Evolutionary conservation across 1,284 basidiomycete genomes (phyloP).

Genomic region (Trametes versicolor): DNA sequence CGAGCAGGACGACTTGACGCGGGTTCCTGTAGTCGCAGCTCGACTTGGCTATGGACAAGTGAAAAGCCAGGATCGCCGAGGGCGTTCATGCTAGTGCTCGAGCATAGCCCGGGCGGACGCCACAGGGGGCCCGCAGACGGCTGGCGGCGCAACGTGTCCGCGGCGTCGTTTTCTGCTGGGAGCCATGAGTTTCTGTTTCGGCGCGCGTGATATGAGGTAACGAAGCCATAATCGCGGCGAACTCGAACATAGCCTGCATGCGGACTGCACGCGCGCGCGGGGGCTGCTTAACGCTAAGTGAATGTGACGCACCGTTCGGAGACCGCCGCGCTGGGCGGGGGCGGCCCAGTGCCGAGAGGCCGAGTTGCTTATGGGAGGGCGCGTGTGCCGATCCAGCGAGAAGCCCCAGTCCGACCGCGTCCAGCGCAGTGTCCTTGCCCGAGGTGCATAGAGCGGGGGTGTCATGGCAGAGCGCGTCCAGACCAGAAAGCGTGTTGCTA

Average conservation of each 20-base stretch:
- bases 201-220: slow-evolving; percentile 30
- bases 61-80: slow-evolving; percentile 7
- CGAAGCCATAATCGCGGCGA: background rate
- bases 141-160: slow-evolving; percentile 22
- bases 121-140: slow-evolving; percentile 25
- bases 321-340: slow-evolving; percentile 1
- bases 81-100: slow-evolving; percentile 17
- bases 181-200: slow-evolving; percentile 24
- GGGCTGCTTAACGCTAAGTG: background rate
- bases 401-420: slow-evolving; percentile 11
- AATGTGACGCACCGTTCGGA: slow-evolving; percentile 12
- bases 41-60: slow-evolving; percentile 1
- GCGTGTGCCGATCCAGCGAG: background rate
- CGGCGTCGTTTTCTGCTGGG: slow-evolving; percentile 30
- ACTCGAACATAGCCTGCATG: background rate
- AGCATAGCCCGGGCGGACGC: slow-evolving; percentile 21
- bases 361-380: background rate
- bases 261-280: background rate
- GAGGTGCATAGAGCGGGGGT: background rate
- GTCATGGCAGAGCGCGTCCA: slow-evolving; percentile 13
- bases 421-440: slow-evolving; percentile 7
- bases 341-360: slow-evolving; percentile 11
- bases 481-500: slow-evolving; percentile 20
- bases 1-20: background rate
- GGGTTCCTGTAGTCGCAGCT: background rate